These are phyloP conservation scores for Penicillium mononematosum DNA, from an alignment of 495 filamentous ascomycete species.

Conservation along the genomic window DNA sequence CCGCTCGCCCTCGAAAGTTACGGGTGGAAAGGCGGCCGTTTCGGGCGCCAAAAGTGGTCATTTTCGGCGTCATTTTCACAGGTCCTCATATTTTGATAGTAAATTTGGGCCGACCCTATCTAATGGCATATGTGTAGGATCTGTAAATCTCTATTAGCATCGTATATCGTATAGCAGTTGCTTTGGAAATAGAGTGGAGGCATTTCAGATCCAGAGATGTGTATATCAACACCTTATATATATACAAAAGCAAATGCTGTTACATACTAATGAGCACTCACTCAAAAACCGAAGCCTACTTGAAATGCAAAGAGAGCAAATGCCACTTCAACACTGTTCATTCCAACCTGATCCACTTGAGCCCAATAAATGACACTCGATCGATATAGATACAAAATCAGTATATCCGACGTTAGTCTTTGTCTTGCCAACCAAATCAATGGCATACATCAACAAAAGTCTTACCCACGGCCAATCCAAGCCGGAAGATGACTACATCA, in stretches of 20 bases:
- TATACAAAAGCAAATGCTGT: background rate
- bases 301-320: background rate
- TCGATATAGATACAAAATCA: background rate
- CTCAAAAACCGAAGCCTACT: background rate
- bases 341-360: background rate
- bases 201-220: background rate
- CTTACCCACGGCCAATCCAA: background rate
- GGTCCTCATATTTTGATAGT: too few relatives aligned
- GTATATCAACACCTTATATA: background rate
- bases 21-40: too few relatives aligned
- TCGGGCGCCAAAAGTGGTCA: too few relatives aligned
- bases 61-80: too few relatives aligned
- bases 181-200: background rate
- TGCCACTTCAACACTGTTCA: constrained; percentile 4
- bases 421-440: background rate
- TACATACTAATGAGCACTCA: background rate
- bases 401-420: background rate
- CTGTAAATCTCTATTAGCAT: background rate
- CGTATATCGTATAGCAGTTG: background rate
- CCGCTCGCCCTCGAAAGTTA: too few relatives aligned
- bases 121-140: too few relatives aligned
- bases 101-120: background rate
- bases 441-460: background rate
- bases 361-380: background rate
- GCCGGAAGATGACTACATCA: background rate